These are phyloP conservation scores for Apiotrichum veenhuisii DNA, from an alignment of 1,284 basidiomycete genomes.

Conservation along the genomic window DNA sequence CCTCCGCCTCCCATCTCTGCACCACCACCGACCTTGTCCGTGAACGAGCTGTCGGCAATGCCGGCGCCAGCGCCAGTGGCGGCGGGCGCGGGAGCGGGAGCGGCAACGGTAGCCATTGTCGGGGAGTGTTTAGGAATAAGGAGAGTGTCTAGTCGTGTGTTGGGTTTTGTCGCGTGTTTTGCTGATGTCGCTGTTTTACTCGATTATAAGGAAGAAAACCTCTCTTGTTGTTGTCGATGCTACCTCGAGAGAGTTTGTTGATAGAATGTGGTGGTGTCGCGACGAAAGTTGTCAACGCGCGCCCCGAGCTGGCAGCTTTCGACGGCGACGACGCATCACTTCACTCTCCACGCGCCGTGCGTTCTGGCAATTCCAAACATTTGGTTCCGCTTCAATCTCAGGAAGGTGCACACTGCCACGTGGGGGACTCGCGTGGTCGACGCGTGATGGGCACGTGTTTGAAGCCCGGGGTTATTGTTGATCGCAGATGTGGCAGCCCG, in stretches of 20 bases:
- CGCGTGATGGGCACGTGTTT: no score
- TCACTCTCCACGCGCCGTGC: no score
- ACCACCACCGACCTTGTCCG: slow-evolving; percentile 39
- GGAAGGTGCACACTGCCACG: no score
- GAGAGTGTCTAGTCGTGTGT: not conserved
- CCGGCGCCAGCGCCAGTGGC: slow-evolving; percentile 20
- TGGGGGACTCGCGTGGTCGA: no score
- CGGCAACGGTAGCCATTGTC: slow-evolving; percentile 32
- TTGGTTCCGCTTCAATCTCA: no score
- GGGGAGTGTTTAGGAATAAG: not conserved
- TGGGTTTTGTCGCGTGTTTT: no score
- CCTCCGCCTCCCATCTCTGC: not conserved
- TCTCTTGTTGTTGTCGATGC: not conserved
- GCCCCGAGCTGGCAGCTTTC: not conserved
- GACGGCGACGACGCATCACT: not conserved
- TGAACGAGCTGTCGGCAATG: slow-evolving; percentile 40
- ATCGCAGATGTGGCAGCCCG: not conserved
- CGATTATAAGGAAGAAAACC: no score
- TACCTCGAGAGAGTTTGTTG: not conserved
- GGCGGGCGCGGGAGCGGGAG: slow-evolving; percentile 19
- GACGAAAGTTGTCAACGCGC: slow-evolving; percentile 11
- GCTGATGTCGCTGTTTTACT: no score
- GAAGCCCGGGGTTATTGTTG: not conserved
- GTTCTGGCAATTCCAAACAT: no score
- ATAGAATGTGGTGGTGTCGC: slow-evolving; percentile 19